A percentile compares a stretch with the other conserved stretches of the same genome.
Conservation (phyloP, 495 filamentous ascomycete species). For the Pseudevernia furfuracea region DNA sequence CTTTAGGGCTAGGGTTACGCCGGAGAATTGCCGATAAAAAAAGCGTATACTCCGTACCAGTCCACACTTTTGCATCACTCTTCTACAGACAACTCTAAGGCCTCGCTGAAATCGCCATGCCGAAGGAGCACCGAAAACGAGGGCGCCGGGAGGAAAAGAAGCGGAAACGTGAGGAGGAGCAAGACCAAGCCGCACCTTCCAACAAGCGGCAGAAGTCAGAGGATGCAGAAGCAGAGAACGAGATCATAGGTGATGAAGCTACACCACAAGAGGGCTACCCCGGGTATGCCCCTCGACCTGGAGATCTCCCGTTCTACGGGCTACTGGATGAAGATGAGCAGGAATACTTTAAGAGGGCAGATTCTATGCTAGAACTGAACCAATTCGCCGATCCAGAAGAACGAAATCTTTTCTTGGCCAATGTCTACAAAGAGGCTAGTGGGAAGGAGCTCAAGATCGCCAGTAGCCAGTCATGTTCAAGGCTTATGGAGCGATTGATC, state of each 20-base stretch:
- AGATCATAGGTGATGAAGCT: constrained; percentile 18
- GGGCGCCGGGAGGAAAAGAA: constrained; percentile 27
- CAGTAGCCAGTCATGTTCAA: constrained; percentile 87
- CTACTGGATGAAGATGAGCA: constrained; percentile 83
- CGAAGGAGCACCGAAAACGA: constrained; percentile 41
- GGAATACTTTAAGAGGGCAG: constrained; percentile 85
- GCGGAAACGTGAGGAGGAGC: constrained; percentile 33
- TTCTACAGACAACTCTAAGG: neutral
- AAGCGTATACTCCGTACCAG: too few species aligned
- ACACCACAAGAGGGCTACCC: constrained; percentile 13
- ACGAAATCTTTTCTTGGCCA: constrained; percentile 68
- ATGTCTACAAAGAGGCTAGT: constrained; percentile 74
- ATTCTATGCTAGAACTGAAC: constrained; percentile 81
- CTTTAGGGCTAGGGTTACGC: too few species aligned
- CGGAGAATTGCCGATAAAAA: too few species aligned
- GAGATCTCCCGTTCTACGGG: constrained; percentile 69
- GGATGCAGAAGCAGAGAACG: constrained; percentile 20
- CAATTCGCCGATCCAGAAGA: constrained; percentile 74
- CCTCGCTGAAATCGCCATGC: constrained; percentile 15
- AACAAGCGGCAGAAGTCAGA: constrained; percentile 29
- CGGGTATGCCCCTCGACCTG: constrained; percentile 2
- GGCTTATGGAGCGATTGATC: constrained; percentile 86
- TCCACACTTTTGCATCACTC: neutral
- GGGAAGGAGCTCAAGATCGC: constrained; percentile 95
- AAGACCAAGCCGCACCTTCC: constrained; percentile 23